Conservation (phyloP, 768 basidiomycete genomes). For the Termitomyces sp. region DNA sequence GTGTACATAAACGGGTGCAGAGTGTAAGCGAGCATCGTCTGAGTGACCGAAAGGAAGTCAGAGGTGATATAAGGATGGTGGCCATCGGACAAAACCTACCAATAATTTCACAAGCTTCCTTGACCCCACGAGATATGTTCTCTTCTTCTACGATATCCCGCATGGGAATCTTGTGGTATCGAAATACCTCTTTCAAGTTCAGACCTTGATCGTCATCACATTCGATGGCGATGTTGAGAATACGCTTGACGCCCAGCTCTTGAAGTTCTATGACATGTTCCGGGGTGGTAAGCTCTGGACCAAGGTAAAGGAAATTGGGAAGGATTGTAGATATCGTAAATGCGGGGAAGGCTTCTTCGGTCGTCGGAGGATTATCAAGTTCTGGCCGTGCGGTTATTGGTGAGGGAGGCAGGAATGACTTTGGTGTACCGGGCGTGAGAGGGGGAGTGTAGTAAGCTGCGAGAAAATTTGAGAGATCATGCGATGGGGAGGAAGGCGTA, state of each 20-base stretch:
- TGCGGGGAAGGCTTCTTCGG: conserved; percentile 52
- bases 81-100: conserved; percentile 45
- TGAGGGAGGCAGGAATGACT: conserved; percentile 41
- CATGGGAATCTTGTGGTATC: conserved; percentile 87
- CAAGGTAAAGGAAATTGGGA: conserved; percentile 86
- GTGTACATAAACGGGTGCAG: conserved; percentile 88
- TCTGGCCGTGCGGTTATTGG: conserved; percentile 64
- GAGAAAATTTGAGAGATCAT: conserved; percentile 31
- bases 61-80: neutral
- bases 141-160: conserved; percentile 94
- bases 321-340: conserved; percentile 91
- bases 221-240: conserved; percentile 88
- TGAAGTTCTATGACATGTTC: conserved; percentile 76
- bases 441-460: conserved; percentile 51
- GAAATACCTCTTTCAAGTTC: conserved; percentile 59
- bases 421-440: conserved; percentile 46
- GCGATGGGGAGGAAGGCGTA: conserved; percentile 29
- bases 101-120: conserved; percentile 80
- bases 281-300: conserved; percentile 73
- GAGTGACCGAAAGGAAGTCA: neutral
- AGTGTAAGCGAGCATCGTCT: conserved; percentile 92
- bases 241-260: conserved; percentile 73
- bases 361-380: conserved; percentile 52
- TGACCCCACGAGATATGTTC: conserved; percentile 73
- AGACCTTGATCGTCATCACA: conserved; percentile 83